Conservation (phyloP, 768 basidiomycete species). For the Boletus reticuloceps region DNA sequence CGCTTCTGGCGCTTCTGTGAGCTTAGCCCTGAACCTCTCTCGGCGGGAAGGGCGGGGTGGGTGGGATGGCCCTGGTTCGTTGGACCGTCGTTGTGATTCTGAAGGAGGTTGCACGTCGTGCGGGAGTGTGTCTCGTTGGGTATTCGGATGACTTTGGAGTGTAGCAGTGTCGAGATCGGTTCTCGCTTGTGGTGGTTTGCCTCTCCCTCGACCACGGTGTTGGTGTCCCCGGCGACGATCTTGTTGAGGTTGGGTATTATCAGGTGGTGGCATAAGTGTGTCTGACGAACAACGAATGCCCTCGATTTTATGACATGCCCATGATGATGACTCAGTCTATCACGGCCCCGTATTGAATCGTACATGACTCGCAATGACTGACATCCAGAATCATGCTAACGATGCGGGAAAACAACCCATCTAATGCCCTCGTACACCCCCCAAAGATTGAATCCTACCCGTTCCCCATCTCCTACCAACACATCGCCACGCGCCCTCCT, state of each 20-base stretch:
- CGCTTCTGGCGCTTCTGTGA: conserved; percentile 26
- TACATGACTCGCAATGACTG: neutral
- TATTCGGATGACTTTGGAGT: too few relatives aligned
- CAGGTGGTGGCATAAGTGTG: conserved; percentile 1
- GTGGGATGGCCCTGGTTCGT: neutral
- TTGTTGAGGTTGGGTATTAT: neutral
- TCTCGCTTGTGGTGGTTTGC: neutral
- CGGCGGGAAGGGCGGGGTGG: conserved; percentile 28
- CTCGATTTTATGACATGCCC: too few relatives aligned
- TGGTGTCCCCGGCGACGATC: neutral
- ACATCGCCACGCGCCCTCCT: conserved; percentile 19
- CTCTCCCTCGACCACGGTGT: conserved; percentile 4
- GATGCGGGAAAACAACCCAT: conserved; percentile 51
- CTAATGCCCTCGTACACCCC: conserved; percentile 44
- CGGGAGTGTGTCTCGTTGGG: neutral
- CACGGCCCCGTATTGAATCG: neutral
- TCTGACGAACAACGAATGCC: too few relatives aligned
- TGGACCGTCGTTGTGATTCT: neutral
- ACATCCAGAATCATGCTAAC: conserved; percentile 30
- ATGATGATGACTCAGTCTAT: conserved; percentile 1
- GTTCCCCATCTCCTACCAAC: conserved; percentile 16
- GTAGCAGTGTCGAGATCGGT: too few relatives aligned
- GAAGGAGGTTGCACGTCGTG: neutral
- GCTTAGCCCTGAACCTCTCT: conserved; percentile 35
- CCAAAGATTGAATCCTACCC: conserved; percentile 12